phyloP scores from a whole-genome alignment of 2,329 filamentous ascomycete genomes.

The Cercospora citrullina region DNA sequence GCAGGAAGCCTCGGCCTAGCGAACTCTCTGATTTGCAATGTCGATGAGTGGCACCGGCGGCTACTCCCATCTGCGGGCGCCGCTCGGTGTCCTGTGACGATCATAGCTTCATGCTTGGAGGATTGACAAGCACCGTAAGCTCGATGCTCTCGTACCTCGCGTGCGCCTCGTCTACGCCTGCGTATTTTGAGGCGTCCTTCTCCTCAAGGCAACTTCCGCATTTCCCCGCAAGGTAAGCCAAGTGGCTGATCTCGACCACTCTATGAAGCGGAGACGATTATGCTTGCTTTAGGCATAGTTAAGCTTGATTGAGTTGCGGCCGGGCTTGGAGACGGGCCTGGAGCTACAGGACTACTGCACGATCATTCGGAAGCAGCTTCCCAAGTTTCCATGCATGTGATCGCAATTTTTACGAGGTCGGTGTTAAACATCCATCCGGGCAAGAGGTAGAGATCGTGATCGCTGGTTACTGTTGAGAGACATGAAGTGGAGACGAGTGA shows the following conservation, averaged over 20 bases:
- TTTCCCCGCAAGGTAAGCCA: conserved; percentile 5
- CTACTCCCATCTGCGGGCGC: background rate
- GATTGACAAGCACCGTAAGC: conserved; percentile 5
- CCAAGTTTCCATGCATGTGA: background rate
- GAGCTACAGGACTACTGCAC: background rate
- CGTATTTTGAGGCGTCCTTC: background rate
- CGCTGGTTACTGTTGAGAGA: background rate
- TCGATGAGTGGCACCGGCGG: background rate
- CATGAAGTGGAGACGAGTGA: background rate
- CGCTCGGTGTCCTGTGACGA: conserved; percentile 4
- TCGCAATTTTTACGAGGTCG: background rate
- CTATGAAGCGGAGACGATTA: background rate
- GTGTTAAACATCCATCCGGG: background rate
- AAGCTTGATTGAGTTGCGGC: background rate
- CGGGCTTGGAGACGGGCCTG: background rate
- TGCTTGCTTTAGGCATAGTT: conserved; percentile 5
- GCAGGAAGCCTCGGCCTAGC: background rate
- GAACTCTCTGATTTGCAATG: conserved; percentile 1
- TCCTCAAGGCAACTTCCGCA: background rate
- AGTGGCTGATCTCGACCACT: conserved; percentile 1
- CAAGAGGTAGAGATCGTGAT: background rate
- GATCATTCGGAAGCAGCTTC: background rate
- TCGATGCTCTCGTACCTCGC: conserved; percentile 4
- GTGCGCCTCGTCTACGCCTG: conserved; percentile 10
- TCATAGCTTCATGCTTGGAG: background rate